Percentiles rank a stretch among this genome's conserved stretches.
Evolutionary conservation across 208 protist genomes (phyloP).

Genomic region (Wallacemonas rigidus): DNA sequence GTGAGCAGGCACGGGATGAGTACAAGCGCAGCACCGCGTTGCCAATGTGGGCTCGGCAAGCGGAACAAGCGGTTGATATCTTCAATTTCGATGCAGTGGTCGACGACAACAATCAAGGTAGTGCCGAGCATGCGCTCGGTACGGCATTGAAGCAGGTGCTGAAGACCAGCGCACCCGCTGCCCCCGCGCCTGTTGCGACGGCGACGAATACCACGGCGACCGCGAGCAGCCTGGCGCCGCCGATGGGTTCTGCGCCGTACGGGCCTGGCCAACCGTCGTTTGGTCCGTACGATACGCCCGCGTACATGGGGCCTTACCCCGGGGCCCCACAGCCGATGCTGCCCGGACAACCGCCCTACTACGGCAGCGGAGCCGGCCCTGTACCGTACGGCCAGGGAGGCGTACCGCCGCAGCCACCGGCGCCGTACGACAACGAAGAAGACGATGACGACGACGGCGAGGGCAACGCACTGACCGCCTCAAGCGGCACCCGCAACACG

Average conservation of each 20-base stretch:
- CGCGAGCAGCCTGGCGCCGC: too few relatives aligned
- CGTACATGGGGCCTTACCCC: too few relatives aligned
- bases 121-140: not conserved
- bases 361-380: not conserved
- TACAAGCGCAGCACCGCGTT: not conserved
- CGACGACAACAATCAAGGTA: not conserved
- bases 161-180: not conserved
- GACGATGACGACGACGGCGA: conserved; percentile 8
- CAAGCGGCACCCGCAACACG: not conserved
- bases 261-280: not conserved
- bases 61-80: conserved; percentile 47
- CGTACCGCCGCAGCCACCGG: too few relatives aligned
- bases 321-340: not conserved
- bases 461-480: not conserved
- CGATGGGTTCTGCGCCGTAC: not conserved
- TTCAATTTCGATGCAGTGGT: conserved; percentile 23
- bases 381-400: not conserved
- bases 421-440: conserved; percentile 23
- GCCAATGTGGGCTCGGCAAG: conserved; percentile 15
- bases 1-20: conserved; percentile 1
- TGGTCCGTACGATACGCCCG: not conserved
- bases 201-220: not conserved
- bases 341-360: not conserved
- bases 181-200: not conserved
- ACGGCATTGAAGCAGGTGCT: not conserved